These are phyloP conservation scores for Fusarium brachygibbosum DNA, from an alignment of 2,329 filamentous ascomycete genomes.

Conservation along the genomic window DNA sequence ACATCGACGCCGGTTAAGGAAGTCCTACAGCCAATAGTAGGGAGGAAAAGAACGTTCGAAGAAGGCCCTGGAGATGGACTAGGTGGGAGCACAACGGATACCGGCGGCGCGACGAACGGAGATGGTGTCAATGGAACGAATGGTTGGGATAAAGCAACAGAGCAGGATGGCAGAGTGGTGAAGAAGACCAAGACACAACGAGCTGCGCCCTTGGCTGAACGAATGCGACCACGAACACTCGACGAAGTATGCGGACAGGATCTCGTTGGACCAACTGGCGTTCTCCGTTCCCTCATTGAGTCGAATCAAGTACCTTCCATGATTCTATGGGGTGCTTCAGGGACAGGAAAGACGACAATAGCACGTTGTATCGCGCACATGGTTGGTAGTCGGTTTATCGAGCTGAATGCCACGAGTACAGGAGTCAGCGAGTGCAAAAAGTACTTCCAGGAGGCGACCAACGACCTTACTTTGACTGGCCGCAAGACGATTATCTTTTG, in stretches of 20 bases:
- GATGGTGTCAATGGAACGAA: slow-evolving; percentile 23
- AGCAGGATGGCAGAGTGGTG: slow-evolving; percentile 57
- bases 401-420: slow-evolving; percentile 93
- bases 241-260: slow-evolving; percentile 94
- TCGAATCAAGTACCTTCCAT: slow-evolving; percentile 89
- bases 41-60: slow-evolving; percentile 67
- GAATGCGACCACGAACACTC: slow-evolving; percentile 87
- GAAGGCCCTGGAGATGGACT: slow-evolving; percentile 62
- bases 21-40: slow-evolving; percentile 50
- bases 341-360: slow-evolving; percentile 91
- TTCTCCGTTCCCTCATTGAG: slow-evolving; percentile 88
- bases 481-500: slow-evolving; percentile 96
- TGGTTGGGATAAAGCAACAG: slow-evolving; percentile 16
- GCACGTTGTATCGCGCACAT: slow-evolving; percentile 88
- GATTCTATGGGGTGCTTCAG: slow-evolving; percentile 90
- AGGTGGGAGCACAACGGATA: slow-evolving; percentile 3
- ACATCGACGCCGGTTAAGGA: slow-evolving; percentile 55
- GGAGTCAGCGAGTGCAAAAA: slow-evolving; percentile 94
- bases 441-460: slow-evolving; percentile 86
- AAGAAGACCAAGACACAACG: slow-evolving; percentile 79
- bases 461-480: slow-evolving; percentile 83
- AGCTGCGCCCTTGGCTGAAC: slow-evolving; percentile 88
- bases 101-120: slow-evolving; percentile 16
- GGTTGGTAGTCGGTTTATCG: slow-evolving; percentile 88
- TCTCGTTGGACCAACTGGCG: slow-evolving; percentile 85